Evolutionary conservation across 805 yeast genomes (phyloP), one percentile per base, ranked within the genome.

Genomic region (Candida sanyiensis): DNA sequence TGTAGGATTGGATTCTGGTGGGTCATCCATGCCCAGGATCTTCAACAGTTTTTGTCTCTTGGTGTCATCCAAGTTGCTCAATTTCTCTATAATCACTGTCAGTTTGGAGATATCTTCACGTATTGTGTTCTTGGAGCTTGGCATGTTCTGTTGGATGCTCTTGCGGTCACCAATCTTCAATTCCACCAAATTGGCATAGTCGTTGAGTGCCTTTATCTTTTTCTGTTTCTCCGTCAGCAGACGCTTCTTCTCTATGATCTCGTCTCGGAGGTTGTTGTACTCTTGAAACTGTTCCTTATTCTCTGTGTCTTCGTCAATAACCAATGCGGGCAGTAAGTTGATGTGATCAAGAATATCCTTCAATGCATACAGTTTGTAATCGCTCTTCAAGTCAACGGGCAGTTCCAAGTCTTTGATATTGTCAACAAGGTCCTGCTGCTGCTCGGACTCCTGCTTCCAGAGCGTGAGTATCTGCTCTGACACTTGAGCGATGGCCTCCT

Each of bases 401-500:
- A 51, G 21, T 7, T 46, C 49, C 4, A 43, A 11, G 6, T 34
- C 34, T 9, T 29, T 38, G 6, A 54, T 13, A 2, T 40, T 27
- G 3, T 15, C 8, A 3, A 54, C 6, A 0, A 39, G 15, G 7
- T 35, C 28, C 4, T 42, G 30, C 15, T 40, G 35, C 6, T 41
- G 28, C 4, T 36, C 37, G 1, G 29, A 11, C 22, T 38, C 26
- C 9, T 45, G 44, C 5, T 43, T 39, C 46, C 51, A 40, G 19
- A 51, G 11, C 8, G 39, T 37, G 3, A 38, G 8, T 3, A 53
- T 44, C 19, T 55, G 59, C 17, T 52, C 52, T 13, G 43, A 34
- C 3, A 43, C 34, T 24, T 52, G 49, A 15, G 39, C 42, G 9
- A 48, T 39, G 6, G 59, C 43, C 31, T 55, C 56, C 17, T 42